A percentile compares a stretch with the other conserved stretches of the same genome.
These are phyloP conservation scores for Carpinus fangiana DNA, from an alignment of 306 rosid species.

Conservation along the genomic window DNA sequence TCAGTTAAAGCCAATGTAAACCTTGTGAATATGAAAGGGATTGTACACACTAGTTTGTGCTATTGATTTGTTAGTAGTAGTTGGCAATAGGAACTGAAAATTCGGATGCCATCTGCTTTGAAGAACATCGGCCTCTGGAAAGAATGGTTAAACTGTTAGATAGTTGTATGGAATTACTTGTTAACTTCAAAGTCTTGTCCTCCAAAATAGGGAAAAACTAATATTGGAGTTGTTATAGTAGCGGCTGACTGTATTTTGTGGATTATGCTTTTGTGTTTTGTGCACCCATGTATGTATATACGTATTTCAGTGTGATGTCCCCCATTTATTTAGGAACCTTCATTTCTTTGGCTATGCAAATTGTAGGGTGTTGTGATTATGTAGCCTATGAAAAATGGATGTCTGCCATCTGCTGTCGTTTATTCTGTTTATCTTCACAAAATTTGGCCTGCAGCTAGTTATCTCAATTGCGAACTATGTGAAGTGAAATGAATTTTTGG, in stretches of 20 bases:
- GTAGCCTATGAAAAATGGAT: neutral
- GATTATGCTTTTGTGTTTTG: slow-evolving; percentile 40
- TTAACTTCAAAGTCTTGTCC: slow-evolving; percentile 25
- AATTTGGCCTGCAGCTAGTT: neutral
- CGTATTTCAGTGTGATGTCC: slow-evolving; percentile 36
- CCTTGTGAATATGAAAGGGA: slow-evolving; percentile 69
- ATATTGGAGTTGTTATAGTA: slow-evolving; percentile 35
- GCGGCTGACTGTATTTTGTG: slow-evolving; percentile 39
- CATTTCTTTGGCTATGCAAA: slow-evolving; percentile 26
- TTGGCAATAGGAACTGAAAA: slow-evolving; percentile 43
- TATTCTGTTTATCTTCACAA: neutral
- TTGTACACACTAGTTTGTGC: slow-evolving; percentile 65
- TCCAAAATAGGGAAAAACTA: slow-evolving; percentile 21
- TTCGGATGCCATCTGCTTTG: slow-evolving; percentile 41
- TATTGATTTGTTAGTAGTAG: slow-evolving; percentile 65
- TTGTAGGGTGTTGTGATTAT: slow-evolving; percentile 29
- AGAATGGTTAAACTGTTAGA: slow-evolving; percentile 43
- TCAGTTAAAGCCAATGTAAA: slow-evolving; percentile 33
- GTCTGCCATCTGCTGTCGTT: neutral
- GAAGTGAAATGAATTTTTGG: neutral
- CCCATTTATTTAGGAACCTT: slow-evolving; percentile 37
- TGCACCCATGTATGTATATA: slow-evolving; percentile 50
- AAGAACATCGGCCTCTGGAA: slow-evolving; percentile 34
- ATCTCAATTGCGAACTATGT: neutral
- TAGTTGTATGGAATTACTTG: slow-evolving; percentile 32